Percentiles rank a stretch among this genome's conserved stretches.
phyloP scores from a whole-genome alignment of 2,329 filamentous ascomycete genomes.

The Penicillium sp. region DNA sequence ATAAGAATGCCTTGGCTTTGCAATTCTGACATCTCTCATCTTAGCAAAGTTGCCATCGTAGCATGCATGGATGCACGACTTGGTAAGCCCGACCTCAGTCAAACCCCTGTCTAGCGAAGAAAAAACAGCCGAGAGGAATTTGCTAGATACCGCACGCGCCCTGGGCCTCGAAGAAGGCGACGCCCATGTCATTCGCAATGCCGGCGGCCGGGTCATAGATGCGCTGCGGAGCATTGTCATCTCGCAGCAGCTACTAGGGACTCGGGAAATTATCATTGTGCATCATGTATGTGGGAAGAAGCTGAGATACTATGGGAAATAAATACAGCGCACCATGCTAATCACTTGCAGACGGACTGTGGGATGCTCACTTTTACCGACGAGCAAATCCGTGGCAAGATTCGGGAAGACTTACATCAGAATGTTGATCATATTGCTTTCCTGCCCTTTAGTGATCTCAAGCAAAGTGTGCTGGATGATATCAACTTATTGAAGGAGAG shows the following conservation, averaged over 20 bases:
- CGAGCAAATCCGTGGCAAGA: constrained; percentile 63
- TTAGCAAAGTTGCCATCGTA: constrained; percentile 50
- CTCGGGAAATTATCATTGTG: constrained; percentile 72
- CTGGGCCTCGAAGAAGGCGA: constrained; percentile 75
- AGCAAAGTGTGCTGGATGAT: constrained; percentile 63
- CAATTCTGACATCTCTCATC: not conserved
- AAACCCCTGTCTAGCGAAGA: not conserved
- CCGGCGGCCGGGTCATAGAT: constrained; percentile 68
- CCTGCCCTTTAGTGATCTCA: constrained; percentile 66
- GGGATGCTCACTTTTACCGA: constrained; percentile 73
- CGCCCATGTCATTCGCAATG: constrained; percentile 79
- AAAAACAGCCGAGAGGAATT: not conserved
- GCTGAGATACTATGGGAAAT: not conserved
- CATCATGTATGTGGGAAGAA: constrained; percentile 30
- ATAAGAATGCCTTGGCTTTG: not conserved
- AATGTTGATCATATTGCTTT: constrained; percentile 61
- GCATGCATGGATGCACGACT: constrained; percentile 81
- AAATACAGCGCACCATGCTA: too few relatives aligned
- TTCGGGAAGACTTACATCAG: constrained; percentile 56
- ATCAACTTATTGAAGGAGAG: constrained; percentile 54
- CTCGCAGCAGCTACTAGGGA: constrained; percentile 77
- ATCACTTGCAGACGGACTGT: constrained; percentile 58
- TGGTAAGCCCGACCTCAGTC: constrained; percentile 20
- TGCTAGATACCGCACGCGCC: constrained; percentile 65
- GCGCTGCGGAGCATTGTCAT: constrained; percentile 76